Evolutionary conservation across 1,284 basidiomycete genomes (phyloP).

Genomic region (Chalciporus sp.): DNA sequence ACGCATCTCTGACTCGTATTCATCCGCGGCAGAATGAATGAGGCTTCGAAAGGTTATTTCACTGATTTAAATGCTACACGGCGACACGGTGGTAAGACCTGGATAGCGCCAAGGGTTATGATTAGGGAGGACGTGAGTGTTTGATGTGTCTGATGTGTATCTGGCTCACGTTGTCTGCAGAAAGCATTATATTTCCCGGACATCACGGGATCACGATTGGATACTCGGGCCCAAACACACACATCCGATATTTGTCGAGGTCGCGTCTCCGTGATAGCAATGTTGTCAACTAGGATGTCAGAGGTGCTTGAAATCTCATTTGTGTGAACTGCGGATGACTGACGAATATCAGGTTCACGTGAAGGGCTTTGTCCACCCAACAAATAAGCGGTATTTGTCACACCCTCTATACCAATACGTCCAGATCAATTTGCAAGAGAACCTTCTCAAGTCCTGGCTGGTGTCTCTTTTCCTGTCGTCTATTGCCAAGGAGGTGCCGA

Average conservation of each 20-base stretch:
- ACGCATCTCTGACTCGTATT: not conserved
- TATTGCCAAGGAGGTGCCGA: slow-evolving; percentile 68
- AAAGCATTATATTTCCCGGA: slow-evolving; percentile 92
- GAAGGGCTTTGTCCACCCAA: slow-evolving; percentile 69
- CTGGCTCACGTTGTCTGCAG: slow-evolving; percentile 42
- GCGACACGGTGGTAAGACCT: slow-evolving; percentile 90
- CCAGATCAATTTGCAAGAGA: slow-evolving; percentile 91
- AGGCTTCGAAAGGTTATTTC: slow-evolving; percentile 89
- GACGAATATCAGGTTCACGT: slow-evolving; percentile 69
- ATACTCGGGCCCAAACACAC: slow-evolving; percentile 59
- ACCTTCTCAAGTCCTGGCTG: slow-evolving; percentile 87
- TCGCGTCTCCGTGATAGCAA: slow-evolving; percentile 77
- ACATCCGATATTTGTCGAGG: slow-evolving; percentile 81
- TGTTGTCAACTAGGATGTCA: slow-evolving; percentile 84
- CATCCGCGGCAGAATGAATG: slow-evolving; percentile 64
- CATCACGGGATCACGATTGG: slow-evolving; percentile 74
- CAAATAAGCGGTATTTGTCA: slow-evolving; percentile 60
- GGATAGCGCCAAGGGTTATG: slow-evolving; percentile 88
- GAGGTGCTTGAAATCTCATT: slow-evolving; percentile 57
- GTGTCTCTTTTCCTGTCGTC: slow-evolving; percentile 81
- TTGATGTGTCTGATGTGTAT: not conserved
- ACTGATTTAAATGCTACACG: slow-evolving; percentile 85
- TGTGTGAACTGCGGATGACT: slow-evolving; percentile 5
- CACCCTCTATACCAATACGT: slow-evolving; percentile 80
- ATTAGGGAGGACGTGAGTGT: slow-evolving; percentile 85